These are phyloP conservation scores for Botrytis pseudocinerea DNA, from an alignment of 2,329 filamentous ascomycete species.

Conservation along the genomic window DNA sequence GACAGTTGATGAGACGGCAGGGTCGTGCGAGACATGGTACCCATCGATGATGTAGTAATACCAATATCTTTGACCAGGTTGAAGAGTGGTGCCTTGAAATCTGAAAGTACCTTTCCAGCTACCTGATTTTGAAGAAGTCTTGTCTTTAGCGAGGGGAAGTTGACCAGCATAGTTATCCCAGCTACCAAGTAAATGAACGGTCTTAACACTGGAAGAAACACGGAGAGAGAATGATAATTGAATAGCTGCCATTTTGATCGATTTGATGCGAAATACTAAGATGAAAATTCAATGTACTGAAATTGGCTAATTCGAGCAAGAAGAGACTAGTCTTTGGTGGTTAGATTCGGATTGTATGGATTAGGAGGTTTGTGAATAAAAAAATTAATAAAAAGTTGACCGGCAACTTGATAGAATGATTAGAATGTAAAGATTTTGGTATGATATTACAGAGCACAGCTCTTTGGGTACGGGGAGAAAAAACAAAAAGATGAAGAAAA, in stretches of 20 bases:
- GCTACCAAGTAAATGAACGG: slow-evolving; percentile 93
- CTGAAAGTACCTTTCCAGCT: slow-evolving; percentile 96
- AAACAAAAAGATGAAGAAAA: slow-evolving; percentile 43
- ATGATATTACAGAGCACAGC: slow-evolving; percentile 54
- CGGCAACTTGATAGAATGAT: slow-evolving; percentile 47
- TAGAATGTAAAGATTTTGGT: slow-evolving; percentile 40
- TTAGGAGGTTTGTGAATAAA: slow-evolving; percentile 51
- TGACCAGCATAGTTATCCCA: slow-evolving; percentile 98
- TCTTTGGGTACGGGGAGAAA: slow-evolving; percentile 46
- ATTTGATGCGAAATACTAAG: slow-evolving; percentile 42
- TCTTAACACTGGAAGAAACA: slow-evolving; percentile 95
- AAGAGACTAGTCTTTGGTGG: slow-evolving; percentile 41
- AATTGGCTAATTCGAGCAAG: slow-evolving; percentile 43
- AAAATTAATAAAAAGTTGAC: slow-evolving; percentile 56
- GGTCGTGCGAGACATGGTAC: slow-evolving; percentile 97
- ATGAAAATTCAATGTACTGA: slow-evolving; percentile 37
- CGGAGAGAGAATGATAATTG: slow-evolving; percentile 95
- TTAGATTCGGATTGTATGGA: slow-evolving; percentile 19
- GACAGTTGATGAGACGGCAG: slow-evolving; percentile 80
- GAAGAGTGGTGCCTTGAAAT: slow-evolving; percentile 84
- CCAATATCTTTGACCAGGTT: slow-evolving; percentile 94
- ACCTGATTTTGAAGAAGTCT: slow-evolving; percentile 77
- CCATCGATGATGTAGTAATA: slow-evolving; percentile 99
- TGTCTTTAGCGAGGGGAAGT: slow-evolving; percentile 90
- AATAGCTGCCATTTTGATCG: slow-evolving; percentile 76